Evolutionary conservation across 83 land plant genomes (phyloP), one percentile per base, ranked within the genome.

Genomic region (Picea mariana): DNA sequence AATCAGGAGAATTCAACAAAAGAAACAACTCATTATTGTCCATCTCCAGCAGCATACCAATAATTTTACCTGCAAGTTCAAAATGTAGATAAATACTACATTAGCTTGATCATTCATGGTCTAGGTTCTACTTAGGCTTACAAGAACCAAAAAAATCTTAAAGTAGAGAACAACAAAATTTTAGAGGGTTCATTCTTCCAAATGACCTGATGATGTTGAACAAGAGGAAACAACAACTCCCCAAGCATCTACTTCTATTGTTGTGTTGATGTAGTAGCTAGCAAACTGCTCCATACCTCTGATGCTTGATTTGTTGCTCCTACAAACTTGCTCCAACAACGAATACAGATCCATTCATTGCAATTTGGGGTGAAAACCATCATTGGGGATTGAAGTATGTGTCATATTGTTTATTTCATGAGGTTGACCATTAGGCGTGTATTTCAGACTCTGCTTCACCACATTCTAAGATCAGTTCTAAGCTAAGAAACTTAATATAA

Each of bases 201-300:
- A 77, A 23, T 55, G 21, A 40, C 97, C 93, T 91, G 86, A 61
- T 72, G 91, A 62, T 85, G 75, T 77, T 87, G 69, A 49, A 95
- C 91, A 60, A 93, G 87, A 21, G 97, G 97, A 63, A 88, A 95
- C 9, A 95, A 89, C 9, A 62, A 87, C 79, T 93, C 90, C 26
- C 95, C 97, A 79, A 95, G 88, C 61, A 95, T 89, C 81, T 87
- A 83, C 80, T 94, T 94, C 82, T 92, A 92, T 63, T 88, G 85
- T 61, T 88, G 84, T n/a, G 92, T 92, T 26, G 90, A 44, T 65
- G 92, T 90, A 60, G 91, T 88, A 62, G 93, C 89, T 34, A 34
- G 34, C 0, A 34, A 34, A 1, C 34, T 34, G 2, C 0, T 34
- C 34, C 34, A 34, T 34, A 1, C 34, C 34, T 34, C 34, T 1